Evolutionary conservation across 805 yeast species (phyloP).

Genomic region (Starmera dryadoides): DNA sequence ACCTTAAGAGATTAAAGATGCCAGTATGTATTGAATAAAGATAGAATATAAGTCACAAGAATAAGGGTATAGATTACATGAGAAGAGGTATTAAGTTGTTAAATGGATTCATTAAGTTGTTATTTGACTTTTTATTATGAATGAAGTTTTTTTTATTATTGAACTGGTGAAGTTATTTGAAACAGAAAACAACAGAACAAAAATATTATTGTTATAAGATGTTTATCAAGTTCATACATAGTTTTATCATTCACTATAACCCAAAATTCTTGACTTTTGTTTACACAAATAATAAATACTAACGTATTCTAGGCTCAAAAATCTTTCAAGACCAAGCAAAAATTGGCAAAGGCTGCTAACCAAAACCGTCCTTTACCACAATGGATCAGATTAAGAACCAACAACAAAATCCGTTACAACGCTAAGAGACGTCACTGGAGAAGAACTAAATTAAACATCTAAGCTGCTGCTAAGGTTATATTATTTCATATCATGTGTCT

Average conservation of each 20-base stretch:
- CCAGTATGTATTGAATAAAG: slow-evolving; percentile 28
- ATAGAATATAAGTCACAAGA: neutral
- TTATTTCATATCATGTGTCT: slow-evolving; percentile 1
- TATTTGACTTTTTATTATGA: too few species aligned
- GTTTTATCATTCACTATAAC: too few species aligned
- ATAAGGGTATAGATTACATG: too few species aligned
- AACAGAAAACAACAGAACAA: too few species aligned
- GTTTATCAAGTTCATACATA: too few species aligned
- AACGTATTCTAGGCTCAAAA: slow-evolving; percentile 75
- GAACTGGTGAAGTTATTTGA: too few species aligned
- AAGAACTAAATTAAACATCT: slow-evolving; percentile 97
- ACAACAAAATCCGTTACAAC: slow-evolving; percentile 96
- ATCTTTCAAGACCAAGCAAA: slow-evolving; percentile 95
- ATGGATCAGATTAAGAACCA: slow-evolving; percentile 98
- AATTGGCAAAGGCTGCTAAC: slow-evolving; percentile 97
- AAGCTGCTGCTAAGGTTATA: slow-evolving; percentile 27
- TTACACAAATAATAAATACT: too few species aligned
- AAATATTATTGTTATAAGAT: too few species aligned
- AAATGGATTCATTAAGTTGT: too few species aligned
- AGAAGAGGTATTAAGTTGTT: too few species aligned
- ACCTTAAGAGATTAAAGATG: slow-evolving; percentile 27
- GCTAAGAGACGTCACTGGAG: slow-evolving; percentile 99
- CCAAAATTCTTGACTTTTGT: too few species aligned
- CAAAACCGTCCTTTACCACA: slow-evolving; percentile 99
- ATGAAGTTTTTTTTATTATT: too few species aligned